phyloP scores from a whole-genome alignment of 1,139 yeast species.

The Kodamaea fungicola region DNA sequence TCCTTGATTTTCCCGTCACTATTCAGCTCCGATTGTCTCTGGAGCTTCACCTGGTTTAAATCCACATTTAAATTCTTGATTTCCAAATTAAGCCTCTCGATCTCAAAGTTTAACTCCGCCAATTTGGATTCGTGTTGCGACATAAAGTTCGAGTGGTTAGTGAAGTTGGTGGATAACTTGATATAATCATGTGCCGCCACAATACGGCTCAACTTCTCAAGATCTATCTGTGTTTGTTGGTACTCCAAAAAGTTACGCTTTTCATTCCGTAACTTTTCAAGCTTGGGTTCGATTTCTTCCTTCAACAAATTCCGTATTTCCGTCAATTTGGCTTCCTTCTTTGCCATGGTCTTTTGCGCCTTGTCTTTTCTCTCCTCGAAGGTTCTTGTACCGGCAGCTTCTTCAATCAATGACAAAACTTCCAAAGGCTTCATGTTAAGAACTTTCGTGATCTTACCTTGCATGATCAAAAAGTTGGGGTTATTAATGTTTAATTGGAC shows the following conservation, averaged over 20 bases:
- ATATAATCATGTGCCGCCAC: conserved; percentile 77
- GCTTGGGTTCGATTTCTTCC: conserved; percentile 92
- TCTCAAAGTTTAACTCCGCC: conserved; percentile 30
- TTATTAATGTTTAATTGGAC: conserved; percentile 95
- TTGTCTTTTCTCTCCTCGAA: conserved; percentile 92
- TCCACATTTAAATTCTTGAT: conserved; percentile 60
- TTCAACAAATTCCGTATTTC: conserved; percentile 70
- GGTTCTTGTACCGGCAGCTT: conserved; percentile 97
- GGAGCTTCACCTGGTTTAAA: conserved; percentile 49
- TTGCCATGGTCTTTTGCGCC: conserved; percentile 87
- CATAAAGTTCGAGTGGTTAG: conserved; percentile 37
- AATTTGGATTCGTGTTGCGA: conserved; percentile 34
- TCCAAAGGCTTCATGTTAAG: conserved; percentile 94
- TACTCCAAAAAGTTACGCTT: conserved; percentile 80
- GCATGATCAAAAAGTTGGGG: conserved; percentile 97
- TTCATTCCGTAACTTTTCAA: conserved; percentile 76
- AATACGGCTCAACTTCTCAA: conserved; percentile 70
- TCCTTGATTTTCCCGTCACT: conserved; percentile 62
- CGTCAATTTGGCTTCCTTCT: conserved; percentile 78
- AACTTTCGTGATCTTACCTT: conserved; percentile 96
- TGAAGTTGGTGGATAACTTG: conserved; percentile 37
- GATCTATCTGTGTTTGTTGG: conserved; percentile 78
- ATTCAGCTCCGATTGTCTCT: conserved; percentile 57
- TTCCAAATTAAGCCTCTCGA: conserved; percentile 51
- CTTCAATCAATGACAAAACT: conserved; percentile 86